These are phyloP conservation scores for Lichtheimia ornata DNA, from an alignment of 371 early-diverging fungal genomes.

Conservation along the genomic window DNA sequence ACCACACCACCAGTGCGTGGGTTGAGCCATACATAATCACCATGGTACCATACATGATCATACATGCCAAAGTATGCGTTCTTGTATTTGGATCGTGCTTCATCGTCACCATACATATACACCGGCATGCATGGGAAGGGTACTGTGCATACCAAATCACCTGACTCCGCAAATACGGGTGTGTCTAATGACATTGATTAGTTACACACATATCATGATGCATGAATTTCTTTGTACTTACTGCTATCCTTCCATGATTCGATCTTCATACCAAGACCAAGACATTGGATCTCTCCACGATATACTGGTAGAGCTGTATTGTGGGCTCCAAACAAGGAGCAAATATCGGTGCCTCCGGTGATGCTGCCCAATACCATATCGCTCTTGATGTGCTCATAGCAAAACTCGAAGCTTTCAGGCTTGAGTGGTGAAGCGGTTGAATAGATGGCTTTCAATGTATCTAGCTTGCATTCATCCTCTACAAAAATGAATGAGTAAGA, in stretches of 20 bases:
- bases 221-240: conserved; percentile 7
- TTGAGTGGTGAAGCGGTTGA: conserved; percentile 95
- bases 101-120: conserved; percentile 85
- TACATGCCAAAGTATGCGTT: conserved; percentile 90
- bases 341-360: conserved; percentile 97
- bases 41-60: conserved; percentile 90
- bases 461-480: conserved; percentile 54
- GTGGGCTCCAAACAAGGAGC: conserved; percentile 92
- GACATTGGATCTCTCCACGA: conserved; percentile 93
- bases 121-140: conserved; percentile 99
- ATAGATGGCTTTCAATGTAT: conserved; percentile 76
- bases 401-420: conserved; percentile 90
- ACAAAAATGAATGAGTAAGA: conserved; percentile 3
- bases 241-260: conserved; percentile 82
- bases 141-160: conserved; percentile 89
- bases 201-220: not conserved
- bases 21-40: conserved; percentile 90
- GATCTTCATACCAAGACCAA: conserved; percentile 92
- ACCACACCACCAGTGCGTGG: conserved; percentile 88
- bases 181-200: conserved; percentile 37
- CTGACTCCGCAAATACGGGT: conserved; percentile 74
- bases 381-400: conserved; percentile 80
- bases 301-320: conserved; percentile 88
- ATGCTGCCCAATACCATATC: conserved; percentile 89
- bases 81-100: conserved; percentile 71